phyloP scores from a whole-genome alignment of 768 basidiomycete genomes.

The Pulveroboletus sp. region DNA sequence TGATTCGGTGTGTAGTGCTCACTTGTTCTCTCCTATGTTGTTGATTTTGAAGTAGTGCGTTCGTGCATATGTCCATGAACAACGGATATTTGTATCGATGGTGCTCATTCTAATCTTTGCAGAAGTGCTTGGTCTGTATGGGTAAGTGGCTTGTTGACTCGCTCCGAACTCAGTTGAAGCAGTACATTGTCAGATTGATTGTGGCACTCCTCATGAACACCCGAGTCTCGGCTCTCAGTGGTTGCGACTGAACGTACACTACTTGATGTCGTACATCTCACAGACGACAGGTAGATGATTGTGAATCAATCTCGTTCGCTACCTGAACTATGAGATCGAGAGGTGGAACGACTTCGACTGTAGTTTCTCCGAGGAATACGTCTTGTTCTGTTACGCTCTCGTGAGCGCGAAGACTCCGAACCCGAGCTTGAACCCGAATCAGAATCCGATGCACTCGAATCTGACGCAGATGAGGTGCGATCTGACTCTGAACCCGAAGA shows the following conservation, averaged over 20 bases:
- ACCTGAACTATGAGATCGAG: conserved; percentile 16
- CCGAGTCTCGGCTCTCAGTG: conserved; percentile 45
- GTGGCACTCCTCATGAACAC: conserved; percentile 94
- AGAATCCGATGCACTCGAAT: conserved; percentile 45
- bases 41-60: conserved; percentile 59
- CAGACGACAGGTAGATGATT: conserved; percentile 7
- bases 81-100: conserved; percentile 91
- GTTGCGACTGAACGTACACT: conserved; percentile 18
- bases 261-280: conserved; percentile 10
- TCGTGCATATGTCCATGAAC: conserved; percentile 87
- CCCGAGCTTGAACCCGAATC: conserved; percentile 39
- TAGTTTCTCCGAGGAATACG: conserved; percentile 31
- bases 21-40: background rate
- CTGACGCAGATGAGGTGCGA: conserved; percentile 26
- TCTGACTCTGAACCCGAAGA: conserved; percentile 29
- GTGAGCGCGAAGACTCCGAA: conserved; percentile 46
- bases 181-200: conserved; percentile 54
- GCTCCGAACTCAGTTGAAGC: background rate
- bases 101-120: conserved; percentile 93
- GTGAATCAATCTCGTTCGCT: conserved; percentile 14
- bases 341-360: conserved; percentile 22
- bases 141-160: conserved; percentile 42
- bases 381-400: conserved; percentile 41
- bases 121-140: conserved; percentile 88
- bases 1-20: conserved; percentile 67